Evolutionary conservation across 2,329 filamentous ascomycete genomes (phyloP), one percentile per base, ranked within the genome.

Genomic region (Drechmeria coniospora): DNA sequence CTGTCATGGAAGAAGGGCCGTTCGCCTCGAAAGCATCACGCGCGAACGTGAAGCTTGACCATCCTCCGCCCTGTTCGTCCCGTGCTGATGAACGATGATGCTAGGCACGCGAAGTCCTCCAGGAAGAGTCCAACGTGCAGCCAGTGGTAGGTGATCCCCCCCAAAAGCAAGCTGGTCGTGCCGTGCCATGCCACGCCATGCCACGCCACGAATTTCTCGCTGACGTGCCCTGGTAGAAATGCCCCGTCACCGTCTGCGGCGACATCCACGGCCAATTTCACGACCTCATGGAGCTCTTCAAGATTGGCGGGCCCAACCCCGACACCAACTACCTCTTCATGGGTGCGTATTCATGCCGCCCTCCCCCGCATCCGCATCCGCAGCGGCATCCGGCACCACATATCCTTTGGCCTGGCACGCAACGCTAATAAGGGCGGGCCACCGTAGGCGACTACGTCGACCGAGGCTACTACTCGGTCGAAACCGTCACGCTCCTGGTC

Each of bases 321-420:
- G 90, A 98, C 57, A 95, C 90, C 50, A 95, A 95, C 65, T 95
- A 95, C 59, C 77, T 95, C 41, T 95, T 95, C 64, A 95, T 98
- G 84, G 86, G 83, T 90, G 61, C 50, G 74, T 33, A 39, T 25
- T n/a, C n/a, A n/a, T n/a, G n/a, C n/a, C n/a, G 12, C 5, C 6
- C 20, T 21, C 10, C 20, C 20, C 5, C 5, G 20, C 20, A 21
- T n/a, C n/a, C n/a, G n/a, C n/a, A n/a, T n/a, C n/a, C n/a, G n/a
- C n/a, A n/a, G n/a, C n/a, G n/a, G n/a, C 28, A 26, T 24, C 16
- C 18, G 21, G 6, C 21, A 19, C 11, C 15, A 18, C 10, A 17
- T 16, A 30, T 22, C 17, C 9, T 20, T 28, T 28, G 10, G 17
- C 15, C 12, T 26, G 31, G 10, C 23, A n/a, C n/a, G n/a, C 11